Evolutionary conservation across 164 flowering plant genomes (phyloP).

Genomic region (Liquidambar formosana): DNA sequence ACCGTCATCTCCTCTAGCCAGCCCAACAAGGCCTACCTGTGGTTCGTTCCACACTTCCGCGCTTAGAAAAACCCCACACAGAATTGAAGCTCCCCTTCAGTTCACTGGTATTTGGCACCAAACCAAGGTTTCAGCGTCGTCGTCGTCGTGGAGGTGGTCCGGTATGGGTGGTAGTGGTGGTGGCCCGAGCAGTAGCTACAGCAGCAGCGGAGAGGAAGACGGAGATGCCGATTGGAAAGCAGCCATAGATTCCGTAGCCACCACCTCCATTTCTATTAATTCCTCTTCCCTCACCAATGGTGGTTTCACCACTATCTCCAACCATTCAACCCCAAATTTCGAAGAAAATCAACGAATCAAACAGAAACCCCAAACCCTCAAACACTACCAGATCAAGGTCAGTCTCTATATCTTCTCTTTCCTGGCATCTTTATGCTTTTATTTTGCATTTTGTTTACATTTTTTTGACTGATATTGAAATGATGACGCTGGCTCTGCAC

Average conservation of each 20-base stretch:
- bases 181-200: constrained; percentile 20
- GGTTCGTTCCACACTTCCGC: background rate
- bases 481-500: no score
- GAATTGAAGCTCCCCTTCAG: background rate
- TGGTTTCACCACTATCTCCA: constrained; percentile 4
- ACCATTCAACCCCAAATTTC: background rate
- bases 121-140: background rate
- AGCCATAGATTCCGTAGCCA: constrained; percentile 66
- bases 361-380: constrained; percentile 37
- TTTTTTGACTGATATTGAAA: background rate
- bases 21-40: background rate
- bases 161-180: background rate
- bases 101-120: background rate
- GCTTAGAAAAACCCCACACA: background rate
- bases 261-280: constrained; percentile 22
- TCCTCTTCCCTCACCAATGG: constrained; percentile 7
- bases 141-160: no score
- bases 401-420: background rate
- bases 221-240: constrained; percentile 81
- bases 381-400: constrained; percentile 81
- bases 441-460: background rate
- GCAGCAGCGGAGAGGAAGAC: constrained; percentile 89
- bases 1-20: background rate
- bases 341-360: constrained; percentile 9
- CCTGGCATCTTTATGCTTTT: background rate